Base-by-base conservation (phyloP, 202 grass and related monocot species). In the Carex arenaria region DNA sequence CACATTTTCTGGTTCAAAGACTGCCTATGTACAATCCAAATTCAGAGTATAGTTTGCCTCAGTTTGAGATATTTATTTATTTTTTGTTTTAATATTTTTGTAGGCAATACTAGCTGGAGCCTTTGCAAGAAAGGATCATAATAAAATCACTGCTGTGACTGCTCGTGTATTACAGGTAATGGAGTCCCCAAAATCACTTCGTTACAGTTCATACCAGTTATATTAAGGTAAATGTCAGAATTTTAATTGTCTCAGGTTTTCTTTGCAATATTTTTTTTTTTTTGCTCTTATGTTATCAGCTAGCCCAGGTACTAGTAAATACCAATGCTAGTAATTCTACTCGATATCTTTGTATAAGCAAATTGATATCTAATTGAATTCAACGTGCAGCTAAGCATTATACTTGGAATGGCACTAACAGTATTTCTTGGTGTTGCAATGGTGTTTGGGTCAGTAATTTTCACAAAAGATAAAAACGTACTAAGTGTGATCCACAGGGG, bases 91-190 rank as follows among this genome's bases (percentile, higher is more conserved):
- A 19, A 23, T 75, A 2, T 18, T 47, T 53, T 88, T 89, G 68
- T 88, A 99, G 96, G 96, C 96, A 67, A 87, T 95, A 55, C 91
- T 99, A 5, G 96, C 96, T 63, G 91, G 88, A 36, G 89, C 96
- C 18, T 99, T 95, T 53, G 88, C 91, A 43, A 94, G 87, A 86
- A 90, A 87, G 5, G 96, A 99, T 64, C 83, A 69, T 49, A 80
- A 84, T 78, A 99, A 99, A 85, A 88, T 93, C 3, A 64, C 82
- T 14, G 65, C 34, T 3, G 88, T 91, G 10, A 90, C 93, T 72
- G 89, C 96, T 62, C 96, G 96, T 66, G 89, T 99, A 18, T 67
- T 99, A 60, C 95, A 98, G 93, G 95, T 98, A 68, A 69, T 6
- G 12, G 42, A 67, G 18, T 67, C 54, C 26, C 20, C 10, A 52